Percentiles rank a stretch among this genome's conserved stretches.
Conservation (phyloP, 768 basidiomycete species). For the Candolleomyces efflorescens region DNA sequence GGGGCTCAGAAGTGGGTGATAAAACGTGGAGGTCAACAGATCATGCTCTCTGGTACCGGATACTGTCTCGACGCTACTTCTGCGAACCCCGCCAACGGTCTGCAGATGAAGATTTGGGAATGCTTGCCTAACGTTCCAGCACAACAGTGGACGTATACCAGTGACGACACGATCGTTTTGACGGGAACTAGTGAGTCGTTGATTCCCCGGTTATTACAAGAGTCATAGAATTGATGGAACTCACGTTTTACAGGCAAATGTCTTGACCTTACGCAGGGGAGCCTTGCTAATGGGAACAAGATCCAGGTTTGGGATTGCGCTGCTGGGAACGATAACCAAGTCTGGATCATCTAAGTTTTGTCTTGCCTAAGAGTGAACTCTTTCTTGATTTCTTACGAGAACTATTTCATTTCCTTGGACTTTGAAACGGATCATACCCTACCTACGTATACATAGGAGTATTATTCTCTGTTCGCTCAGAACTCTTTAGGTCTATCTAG, state of each 20-base stretch:
- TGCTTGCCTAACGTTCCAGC: slow-evolving; percentile 15
- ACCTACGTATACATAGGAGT: too few species aligned
- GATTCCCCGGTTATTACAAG: background rate
- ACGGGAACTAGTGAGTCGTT: slow-evolving; percentile 9
- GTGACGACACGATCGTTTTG: slow-evolving; percentile 9
- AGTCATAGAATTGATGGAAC: background rate
- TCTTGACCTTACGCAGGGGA: slow-evolving; percentile 19
- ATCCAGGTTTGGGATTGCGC: slow-evolving; percentile 19
- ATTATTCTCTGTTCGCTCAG: too few species aligned
- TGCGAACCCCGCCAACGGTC: slow-evolving; percentile 12
- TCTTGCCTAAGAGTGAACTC: too few species aligned
- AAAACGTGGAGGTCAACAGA: slow-evolving; percentile 11
- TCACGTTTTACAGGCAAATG: slow-evolving; percentile 12
- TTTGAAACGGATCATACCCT: too few species aligned
- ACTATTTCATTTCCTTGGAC: too few species aligned
- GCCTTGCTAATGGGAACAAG: slow-evolving; percentile 13
- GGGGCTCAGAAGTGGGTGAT: slow-evolving; percentile 14
- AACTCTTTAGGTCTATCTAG: too few species aligned
- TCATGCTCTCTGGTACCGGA: slow-evolving; percentile 12
- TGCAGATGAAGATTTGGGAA: slow-evolving; percentile 20
- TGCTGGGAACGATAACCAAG: slow-evolving; percentile 12
- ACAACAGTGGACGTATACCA: slow-evolving; percentile 16
- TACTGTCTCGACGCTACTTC: slow-evolving; percentile 17
- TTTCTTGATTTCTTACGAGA: too few species aligned
- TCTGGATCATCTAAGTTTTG: slow-evolving; percentile 10